A percentile compares a stretch with the other conserved stretches of the same genome.
phyloP scores from a whole-genome alignment of 345 rosid genomes.

The Aquilaria yunnanensis region DNA sequence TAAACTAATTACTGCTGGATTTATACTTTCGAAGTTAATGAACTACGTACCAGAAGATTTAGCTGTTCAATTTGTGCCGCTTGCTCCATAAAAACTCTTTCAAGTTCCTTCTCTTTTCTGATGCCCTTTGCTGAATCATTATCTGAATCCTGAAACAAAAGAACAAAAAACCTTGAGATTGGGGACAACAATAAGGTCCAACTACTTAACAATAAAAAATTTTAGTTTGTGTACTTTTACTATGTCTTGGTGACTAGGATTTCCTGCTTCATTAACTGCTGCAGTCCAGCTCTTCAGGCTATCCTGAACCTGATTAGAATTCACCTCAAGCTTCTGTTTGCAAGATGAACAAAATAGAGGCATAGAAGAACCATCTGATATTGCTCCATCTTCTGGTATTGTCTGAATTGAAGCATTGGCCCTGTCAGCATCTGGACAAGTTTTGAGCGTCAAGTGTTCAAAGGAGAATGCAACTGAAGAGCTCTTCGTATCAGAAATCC shows the following conservation, averaged over 20 bases:
- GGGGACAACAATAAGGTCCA: background rate
- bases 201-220: background rate
- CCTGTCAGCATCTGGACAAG: constrained; percentile 50
- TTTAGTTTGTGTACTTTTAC: too few species aligned
- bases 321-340: constrained; percentile 36
- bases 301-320: constrained; percentile 33
- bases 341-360: constrained; percentile 62
- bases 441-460: constrained; percentile 64
- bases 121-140: constrained; percentile 25
- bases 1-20: background rate
- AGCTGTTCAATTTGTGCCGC: constrained; percentile 76
- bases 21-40: constrained; percentile 1
- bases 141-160: constrained; percentile 36
- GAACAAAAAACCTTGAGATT: background rate
- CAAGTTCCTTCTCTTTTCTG: constrained; percentile 55
- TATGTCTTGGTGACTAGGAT: background rate
- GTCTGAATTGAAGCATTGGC: constrained; percentile 37
- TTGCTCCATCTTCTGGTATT: constrained; percentile 25
- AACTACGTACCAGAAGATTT: constrained; percentile 40
- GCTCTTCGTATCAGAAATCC: constrained; percentile 43
- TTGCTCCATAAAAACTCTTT: constrained; percentile 63
- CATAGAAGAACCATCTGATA: constrained; percentile 27
- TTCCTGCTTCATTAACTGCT: constrained; percentile 20
- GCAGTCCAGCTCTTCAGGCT: constrained; percentile 50
- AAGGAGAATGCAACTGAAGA: constrained; percentile 74